Conservation (phyloP, 768 basidiomycete genomes). For the Exsudoporus frostii region DNA sequence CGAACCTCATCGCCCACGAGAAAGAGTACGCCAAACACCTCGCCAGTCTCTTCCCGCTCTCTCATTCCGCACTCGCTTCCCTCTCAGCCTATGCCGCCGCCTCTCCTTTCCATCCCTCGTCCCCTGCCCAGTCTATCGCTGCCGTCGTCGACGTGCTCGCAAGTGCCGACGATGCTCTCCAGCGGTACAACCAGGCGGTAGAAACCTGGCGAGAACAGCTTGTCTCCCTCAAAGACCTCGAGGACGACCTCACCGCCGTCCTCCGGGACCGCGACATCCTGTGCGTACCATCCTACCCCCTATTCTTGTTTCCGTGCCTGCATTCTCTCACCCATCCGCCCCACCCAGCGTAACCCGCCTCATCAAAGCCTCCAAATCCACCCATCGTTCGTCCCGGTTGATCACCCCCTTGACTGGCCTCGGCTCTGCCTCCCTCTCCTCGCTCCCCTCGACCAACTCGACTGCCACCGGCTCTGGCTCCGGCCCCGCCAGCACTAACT, state of each 20-base stretch:
- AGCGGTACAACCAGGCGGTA: slow-evolving; percentile 54
- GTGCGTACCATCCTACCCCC: slow-evolving; percentile 41
- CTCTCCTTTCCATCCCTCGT: slow-evolving; percentile 38
- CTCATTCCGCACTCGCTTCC: slow-evolving; percentile 58
- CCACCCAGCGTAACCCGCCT: slow-evolving; percentile 65
- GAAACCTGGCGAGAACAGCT: slow-evolving; percentile 67
- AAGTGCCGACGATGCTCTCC: slow-evolving; percentile 66
- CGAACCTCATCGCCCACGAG: slow-evolving; percentile 64
- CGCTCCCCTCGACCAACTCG: slow-evolving; percentile 35
- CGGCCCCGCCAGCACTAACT: slow-evolving; percentile 17
- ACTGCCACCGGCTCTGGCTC: slow-evolving; percentile 19
- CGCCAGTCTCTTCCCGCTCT: slow-evolving; percentile 51
- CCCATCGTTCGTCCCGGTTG: slow-evolving; percentile 30
- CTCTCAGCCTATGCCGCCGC: slow-evolving; percentile 74
- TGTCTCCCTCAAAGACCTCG: slow-evolving; percentile 56
- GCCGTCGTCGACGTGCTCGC: slow-evolving; percentile 57
- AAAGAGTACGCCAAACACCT: slow-evolving; percentile 70
- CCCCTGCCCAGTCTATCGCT: slow-evolving; percentile 17
- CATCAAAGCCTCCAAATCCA: slow-evolving; percentile 69
- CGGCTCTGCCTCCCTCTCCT: slow-evolving; percentile 44
- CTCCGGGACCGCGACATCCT: slow-evolving; percentile 74
- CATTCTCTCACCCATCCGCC: neutral
- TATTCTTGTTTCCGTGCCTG: neutral
- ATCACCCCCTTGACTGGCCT: slow-evolving; percentile 19
- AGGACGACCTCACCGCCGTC: slow-evolving; percentile 70